Base-by-base conservation (phyloP, 208 protist species). In the Leishmania gerbilli region DNA sequence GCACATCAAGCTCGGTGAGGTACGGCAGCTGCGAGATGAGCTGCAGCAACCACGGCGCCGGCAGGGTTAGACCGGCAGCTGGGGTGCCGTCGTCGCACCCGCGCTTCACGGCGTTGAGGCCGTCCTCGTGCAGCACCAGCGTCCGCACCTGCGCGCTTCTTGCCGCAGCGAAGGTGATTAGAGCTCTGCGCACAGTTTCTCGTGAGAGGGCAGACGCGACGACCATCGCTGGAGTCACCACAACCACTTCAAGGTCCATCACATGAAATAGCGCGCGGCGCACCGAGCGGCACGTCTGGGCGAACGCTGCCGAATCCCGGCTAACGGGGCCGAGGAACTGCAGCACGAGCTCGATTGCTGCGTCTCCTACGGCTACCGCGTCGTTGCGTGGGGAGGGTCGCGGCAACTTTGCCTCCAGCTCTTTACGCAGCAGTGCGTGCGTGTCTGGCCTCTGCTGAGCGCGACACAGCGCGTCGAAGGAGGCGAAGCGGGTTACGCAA, bases 1-100 rank as follows among this genome's bases (percentile, higher is more conserved):
- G 90, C 19, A 97, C 47, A 68, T 97, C 94, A 37, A 97, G 87
- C 65, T 65, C 79, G 21, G 81, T 85, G 17, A 97, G 85, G 24
- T 82, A 79, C 0, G 90, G 87, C 79, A 95, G 71, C 13, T 84
- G 76, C 27, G 87, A 75, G 8, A 90, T 80, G 9, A 97, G 80
- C 64, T 85, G 79, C 64, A 95, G 82, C 67, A 84, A 76, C 34
- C 80, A 77, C 62, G 84, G 64, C 11, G 86, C 75, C 19, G 79
- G 76, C 24, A 87, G 80, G 47, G 79, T 7, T 2, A 88, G 88
- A 31, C 77, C 72, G 1, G 79, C 24, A 4, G 65, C 45, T 37
- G 79, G 0, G 84, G 78, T 15, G 83, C 49, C 64, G 83, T 82
- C 49, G 87, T 74, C n/a, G 84, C 87, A 45, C 79, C 79, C 47